phyloP scores from a whole-genome alignment of 768 basidiomycete species.

The Rhizopogon rudus region DNA sequence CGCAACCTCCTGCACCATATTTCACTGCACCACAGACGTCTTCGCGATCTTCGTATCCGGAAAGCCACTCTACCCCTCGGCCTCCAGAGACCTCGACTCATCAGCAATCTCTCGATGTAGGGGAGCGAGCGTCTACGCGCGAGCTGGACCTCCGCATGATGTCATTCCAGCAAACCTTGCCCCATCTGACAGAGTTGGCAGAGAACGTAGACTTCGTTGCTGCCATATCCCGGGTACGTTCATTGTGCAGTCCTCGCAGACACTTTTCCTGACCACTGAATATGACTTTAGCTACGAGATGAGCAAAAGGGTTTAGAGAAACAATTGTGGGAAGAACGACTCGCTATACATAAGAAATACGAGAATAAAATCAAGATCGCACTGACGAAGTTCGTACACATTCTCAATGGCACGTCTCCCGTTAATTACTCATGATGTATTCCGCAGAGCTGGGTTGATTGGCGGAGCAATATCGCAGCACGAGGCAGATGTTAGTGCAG shows the following conservation, averaged over 20 bases:
- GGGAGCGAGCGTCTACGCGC: constrained; percentile 1
- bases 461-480: constrained; percentile 62
- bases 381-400: constrained; percentile 50
- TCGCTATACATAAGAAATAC: constrained; percentile 55
- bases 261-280: constrained; percentile 2
- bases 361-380: constrained; percentile 69
- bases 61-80: constrained; percentile 3
- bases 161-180: constrained; percentile 69
- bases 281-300: constrained; percentile 49
- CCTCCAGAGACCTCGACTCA: constrained; percentile 6
- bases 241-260: not conserved
- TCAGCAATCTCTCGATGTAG: not conserved
- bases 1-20: constrained; percentile 4
- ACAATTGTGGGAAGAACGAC: constrained; percentile 62
- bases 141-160: constrained; percentile 39
- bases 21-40: constrained; percentile 6
- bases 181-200: constrained; percentile 56
- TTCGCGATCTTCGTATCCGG: constrained; percentile 6
- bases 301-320: constrained; percentile 65
- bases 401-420: not conserved
- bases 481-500: constrained; percentile 38
- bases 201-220: constrained; percentile 48
- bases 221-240: constrained; percentile 41
- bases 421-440: constrained; percentile 1
- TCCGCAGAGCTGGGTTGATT: constrained; percentile 58